Base-by-base conservation (phyloP, 345 rosid genomes). In the Rubroshorea leprosula region DNA sequence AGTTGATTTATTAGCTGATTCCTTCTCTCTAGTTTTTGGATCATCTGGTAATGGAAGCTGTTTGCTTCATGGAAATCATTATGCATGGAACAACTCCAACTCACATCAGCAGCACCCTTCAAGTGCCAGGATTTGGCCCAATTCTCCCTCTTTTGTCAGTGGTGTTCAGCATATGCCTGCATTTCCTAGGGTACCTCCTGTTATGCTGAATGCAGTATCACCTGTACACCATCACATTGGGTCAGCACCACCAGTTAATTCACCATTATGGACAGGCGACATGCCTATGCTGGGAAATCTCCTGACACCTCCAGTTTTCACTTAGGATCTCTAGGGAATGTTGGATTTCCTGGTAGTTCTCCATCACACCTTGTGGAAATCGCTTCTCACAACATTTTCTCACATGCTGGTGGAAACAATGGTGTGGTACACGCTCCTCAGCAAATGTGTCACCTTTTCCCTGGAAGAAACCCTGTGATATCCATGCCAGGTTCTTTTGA, bases 181-280 rank as follows among this genome's bases (percentile, higher is more conserved):
- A 66, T 76, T 76, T 77, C 79, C 89, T 54, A 76, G 85, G 69
- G 83, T 76, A 47, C 87, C 94, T 38, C 61, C 94, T 46, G 70
- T 81, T 39, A 69, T 80, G 80, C 70, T 78, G 67, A 83, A 77
- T 54, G 48, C 82, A 56, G 74, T 73, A 52, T 63, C 89, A 18
- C 83, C 97, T n/a, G 79, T 78, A 68, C 79, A 75, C 69, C 97
- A 82, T 63, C 92, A 78, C 56, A 78, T 87, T 63, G 95, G 97
- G 68, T 94, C 99, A 23, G 93, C 90, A 3, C 96, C 95, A 29
- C 75, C 84, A 55, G 75, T 80, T 58, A 82, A 81, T 72, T 78
- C 82, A 23, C 80, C 88, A 61, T 61, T 81, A 58, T 93, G 97
- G 99, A n/a, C n/a, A n/a, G 89, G 72, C 80, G 78, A 50, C 88